Evolutionary conservation across 768 basidiomycete genomes (phyloP).

Genomic region (Dentipellis sp.): DNA sequence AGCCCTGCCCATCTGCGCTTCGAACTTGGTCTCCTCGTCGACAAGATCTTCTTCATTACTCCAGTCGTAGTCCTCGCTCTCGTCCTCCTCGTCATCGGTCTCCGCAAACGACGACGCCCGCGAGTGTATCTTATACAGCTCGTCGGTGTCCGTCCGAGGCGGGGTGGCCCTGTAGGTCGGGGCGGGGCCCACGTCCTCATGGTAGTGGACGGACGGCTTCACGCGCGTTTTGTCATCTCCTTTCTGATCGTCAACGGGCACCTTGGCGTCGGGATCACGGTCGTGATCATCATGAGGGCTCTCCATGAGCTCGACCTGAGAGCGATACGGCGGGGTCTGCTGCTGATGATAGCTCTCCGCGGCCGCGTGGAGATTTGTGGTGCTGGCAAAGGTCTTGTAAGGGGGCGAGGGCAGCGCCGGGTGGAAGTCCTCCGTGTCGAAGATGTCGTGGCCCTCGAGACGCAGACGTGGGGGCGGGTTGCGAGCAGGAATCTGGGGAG

Average conservation of each 20-base stretch:
- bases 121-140: constrained; percentile 16
- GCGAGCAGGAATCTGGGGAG: constrained; percentile 5
- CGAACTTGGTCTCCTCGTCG: constrained; percentile 61
- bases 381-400: constrained; percentile 26
- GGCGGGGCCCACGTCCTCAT: constrained; percentile 24
- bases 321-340: constrained; percentile 18
- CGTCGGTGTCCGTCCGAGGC: constrained; percentile 1
- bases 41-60: constrained; percentile 69
- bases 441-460: constrained; percentile 11
- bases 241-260: background rate
- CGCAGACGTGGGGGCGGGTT: constrained; percentile 7
- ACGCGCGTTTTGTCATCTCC: constrained; percentile 7
- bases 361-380: constrained; percentile 23
- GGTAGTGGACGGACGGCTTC: constrained; percentile 46
- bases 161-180: constrained; percentile 13
- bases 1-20: constrained; percentile 45
- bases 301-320: constrained; percentile 15
- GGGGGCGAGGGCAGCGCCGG: constrained; percentile 27
- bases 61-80: constrained; percentile 61
- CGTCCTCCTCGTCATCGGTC: constrained; percentile 53
- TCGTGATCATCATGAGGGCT: constrained; percentile 6
- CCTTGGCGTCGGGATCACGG: constrained; percentile 3
- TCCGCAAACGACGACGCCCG: constrained; percentile 35
- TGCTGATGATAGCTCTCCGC: constrained; percentile 8
- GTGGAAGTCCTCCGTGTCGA: constrained; percentile 16